phyloP scores from a whole-genome alignment of 2,329 filamentous ascomycete genomes.

The Fusarium praegraminearum region DNA sequence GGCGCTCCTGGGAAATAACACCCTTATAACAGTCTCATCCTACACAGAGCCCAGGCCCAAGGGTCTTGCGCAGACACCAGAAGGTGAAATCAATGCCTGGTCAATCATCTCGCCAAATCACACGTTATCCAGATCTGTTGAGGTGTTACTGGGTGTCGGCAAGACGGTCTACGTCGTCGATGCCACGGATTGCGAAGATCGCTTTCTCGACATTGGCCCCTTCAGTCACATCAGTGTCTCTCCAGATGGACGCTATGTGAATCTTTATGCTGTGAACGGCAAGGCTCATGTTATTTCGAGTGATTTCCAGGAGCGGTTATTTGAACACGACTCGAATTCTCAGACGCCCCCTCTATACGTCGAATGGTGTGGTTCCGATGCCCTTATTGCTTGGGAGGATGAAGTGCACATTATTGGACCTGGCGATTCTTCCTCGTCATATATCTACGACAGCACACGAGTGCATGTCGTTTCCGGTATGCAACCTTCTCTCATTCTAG shows the following conservation, averaged over 20 bases:
- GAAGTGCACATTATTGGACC: constrained; percentile 95
- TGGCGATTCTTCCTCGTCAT: constrained; percentile 78
- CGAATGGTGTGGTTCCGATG: constrained; percentile 97
- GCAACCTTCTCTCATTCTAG: fast-evolving
- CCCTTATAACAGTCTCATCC: constrained; percentile 84
- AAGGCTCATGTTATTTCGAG: constrained; percentile 93
- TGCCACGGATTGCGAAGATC: constrained; percentile 89
- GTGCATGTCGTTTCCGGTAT: constrained; percentile 88
- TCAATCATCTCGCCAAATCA: constrained; percentile 87
- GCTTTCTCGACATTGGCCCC: constrained; percentile 89
- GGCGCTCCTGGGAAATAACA: constrained; percentile 88
- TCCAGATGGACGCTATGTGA: constrained; percentile 88
- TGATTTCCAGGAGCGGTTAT: constrained; percentile 92
- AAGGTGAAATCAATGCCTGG: constrained; percentile 88
- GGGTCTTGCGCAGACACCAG: constrained; percentile 79
- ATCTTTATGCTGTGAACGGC: constrained; percentile 86
- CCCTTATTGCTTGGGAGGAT: constrained; percentile 96
- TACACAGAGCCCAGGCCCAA: constrained; percentile 93
- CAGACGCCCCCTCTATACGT: constrained; percentile 88
- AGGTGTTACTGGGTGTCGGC: constrained; percentile 87
- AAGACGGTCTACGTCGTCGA: constrained; percentile 90
- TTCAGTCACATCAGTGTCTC: constrained; percentile 93
- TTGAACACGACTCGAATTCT: constrained; percentile 90
- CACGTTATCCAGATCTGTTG: constrained; percentile 91
- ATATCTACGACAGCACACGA: constrained; percentile 89